These are phyloP conservation scores for Drechslerella dactyloides DNA, from an alignment of 2,329 filamentous ascomycete species.

Conservation along the genomic window DNA sequence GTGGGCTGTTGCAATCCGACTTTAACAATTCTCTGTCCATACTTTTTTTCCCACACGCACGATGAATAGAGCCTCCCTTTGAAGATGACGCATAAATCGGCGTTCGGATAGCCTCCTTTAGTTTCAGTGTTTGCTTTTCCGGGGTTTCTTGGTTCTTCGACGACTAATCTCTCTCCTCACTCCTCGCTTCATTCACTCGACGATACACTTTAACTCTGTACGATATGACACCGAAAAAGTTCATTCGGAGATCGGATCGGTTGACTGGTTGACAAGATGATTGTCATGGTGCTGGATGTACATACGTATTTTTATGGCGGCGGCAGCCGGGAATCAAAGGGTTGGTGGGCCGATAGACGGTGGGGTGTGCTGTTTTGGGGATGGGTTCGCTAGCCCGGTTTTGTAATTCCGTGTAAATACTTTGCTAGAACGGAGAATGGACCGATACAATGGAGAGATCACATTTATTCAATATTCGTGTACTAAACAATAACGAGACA, in stretches of 20 bases:
- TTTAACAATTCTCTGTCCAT: not conserved
- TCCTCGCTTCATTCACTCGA: slow-evolving; percentile 33
- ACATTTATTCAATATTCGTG: not conserved
- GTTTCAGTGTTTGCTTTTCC: slow-evolving; percentile 3
- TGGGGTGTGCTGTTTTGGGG: not conserved
- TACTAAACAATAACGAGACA: too few relatives aligned
- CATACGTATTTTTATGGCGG: not conserved
- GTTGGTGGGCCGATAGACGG: not conserved
- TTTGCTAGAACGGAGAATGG: slow-evolving; percentile 11
- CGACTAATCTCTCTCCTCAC: slow-evolving; percentile 43
- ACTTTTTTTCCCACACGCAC: not conserved
- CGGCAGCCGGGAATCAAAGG: not conserved
- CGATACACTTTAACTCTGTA: slow-evolving; percentile 37
- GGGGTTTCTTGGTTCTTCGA: slow-evolving; percentile 9
- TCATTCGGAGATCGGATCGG: slow-evolving; percentile 3
- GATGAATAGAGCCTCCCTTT: not conserved
- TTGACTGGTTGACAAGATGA: not conserved
- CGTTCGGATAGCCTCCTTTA: slow-evolving; percentile 42
- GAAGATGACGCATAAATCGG: slow-evolving; percentile 35
- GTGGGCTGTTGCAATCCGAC: not conserved
- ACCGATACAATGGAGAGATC: slow-evolving; percentile 18
- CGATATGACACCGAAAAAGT: slow-evolving; percentile 29
- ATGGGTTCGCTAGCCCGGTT: slow-evolving; percentile 4
- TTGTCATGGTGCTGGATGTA: not conserved
- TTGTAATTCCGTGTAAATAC: slow-evolving; percentile 34